These are phyloP conservation scores for Drechslerella coelobrocha DNA, from an alignment of 2,329 filamentous ascomycete genomes.

Conservation along the genomic window DNA sequence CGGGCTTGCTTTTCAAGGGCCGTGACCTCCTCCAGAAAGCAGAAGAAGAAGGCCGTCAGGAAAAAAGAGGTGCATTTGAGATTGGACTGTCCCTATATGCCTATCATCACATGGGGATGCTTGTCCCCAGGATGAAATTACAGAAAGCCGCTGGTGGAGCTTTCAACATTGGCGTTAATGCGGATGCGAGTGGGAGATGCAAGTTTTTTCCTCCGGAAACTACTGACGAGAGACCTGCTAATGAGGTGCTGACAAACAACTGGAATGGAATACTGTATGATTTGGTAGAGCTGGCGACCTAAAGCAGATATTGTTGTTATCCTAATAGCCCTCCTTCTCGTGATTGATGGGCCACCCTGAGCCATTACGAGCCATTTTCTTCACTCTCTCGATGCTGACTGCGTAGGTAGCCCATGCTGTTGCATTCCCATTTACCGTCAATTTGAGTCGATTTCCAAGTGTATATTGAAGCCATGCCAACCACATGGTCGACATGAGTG, in stretches of 20 bases:
- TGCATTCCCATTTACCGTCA: background rate
- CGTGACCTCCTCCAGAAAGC: slow-evolving; percentile 19
- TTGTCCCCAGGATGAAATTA: slow-evolving; percentile 35
- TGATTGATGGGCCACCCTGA: background rate
- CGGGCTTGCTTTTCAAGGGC: slow-evolving; percentile 40
- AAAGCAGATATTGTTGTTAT: background rate
- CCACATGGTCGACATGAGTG: background rate
- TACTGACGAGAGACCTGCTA: background rate
- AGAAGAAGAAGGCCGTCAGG: background rate
- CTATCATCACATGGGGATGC: slow-evolving; percentile 42
- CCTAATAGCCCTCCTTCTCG: background rate
- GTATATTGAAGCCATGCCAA: too few species aligned
- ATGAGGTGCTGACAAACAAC: slow-evolving; percentile 1
- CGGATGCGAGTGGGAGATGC: slow-evolving; percentile 39
- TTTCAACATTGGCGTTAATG: slow-evolving; percentile 20
- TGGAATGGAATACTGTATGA: slow-evolving; percentile 28
- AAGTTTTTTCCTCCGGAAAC: slow-evolving; percentile 24
- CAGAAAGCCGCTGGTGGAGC: slow-evolving; percentile 32
- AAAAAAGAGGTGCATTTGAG: slow-evolving; percentile 38
- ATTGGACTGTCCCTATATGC: slow-evolving; percentile 38
- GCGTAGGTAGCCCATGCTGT: background rate
- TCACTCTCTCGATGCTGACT: background rate
- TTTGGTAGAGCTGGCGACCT: slow-evolving; percentile 20
- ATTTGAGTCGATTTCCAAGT: slow-evolving; percentile 26
- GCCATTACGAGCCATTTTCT: background rate